Percentiles rank a stretch among this genome's conserved stretches.
These are phyloP conservation scores for Penicillium fuscoglaucum DNA, from an alignment of 2,329 filamentous ascomycete genomes.

Conservation along the genomic window DNA sequence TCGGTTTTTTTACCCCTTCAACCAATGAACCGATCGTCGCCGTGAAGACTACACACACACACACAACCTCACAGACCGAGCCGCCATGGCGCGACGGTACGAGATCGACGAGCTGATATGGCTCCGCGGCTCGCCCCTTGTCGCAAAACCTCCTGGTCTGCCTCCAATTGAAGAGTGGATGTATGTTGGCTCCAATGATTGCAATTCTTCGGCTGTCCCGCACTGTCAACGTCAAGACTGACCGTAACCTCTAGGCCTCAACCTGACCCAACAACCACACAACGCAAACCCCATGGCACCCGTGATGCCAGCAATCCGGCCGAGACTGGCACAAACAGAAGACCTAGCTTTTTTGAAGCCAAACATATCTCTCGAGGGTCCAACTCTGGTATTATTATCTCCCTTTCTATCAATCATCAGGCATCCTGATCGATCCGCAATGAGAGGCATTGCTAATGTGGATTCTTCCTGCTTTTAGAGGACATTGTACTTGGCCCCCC, in stretches of 20 bases:
- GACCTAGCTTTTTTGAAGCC: conserved; percentile 45
- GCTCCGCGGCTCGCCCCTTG: conserved; percentile 79
- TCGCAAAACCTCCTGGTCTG: conserved; percentile 73
- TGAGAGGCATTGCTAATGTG: conserved; percentile 19
- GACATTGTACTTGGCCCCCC: conserved; percentile 85
- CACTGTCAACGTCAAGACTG: conserved; percentile 19
- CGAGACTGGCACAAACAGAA: conserved; percentile 36
- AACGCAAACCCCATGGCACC: conserved; percentile 39
- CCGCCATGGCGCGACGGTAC: conserved; percentile 61
- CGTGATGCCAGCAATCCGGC: conserved; percentile 39
- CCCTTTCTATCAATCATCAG: conserved; percentile 7
- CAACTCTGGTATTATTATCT: conserved; percentile 46
- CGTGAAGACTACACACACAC: conserved; percentile 27
- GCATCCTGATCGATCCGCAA: background rate
- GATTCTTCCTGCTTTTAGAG: conserved; percentile 52
- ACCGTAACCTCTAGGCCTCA: conserved; percentile 38
- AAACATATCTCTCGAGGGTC: conserved; percentile 51
- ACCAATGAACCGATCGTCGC: conserved; percentile 35
- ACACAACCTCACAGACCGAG: conserved; percentile 26
- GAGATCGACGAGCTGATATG: conserved; percentile 72
- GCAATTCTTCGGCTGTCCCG: conserved; percentile 11
- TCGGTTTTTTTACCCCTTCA: conserved; percentile 9
- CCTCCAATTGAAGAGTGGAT: conserved; percentile 94
- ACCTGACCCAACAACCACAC: conserved; percentile 41
- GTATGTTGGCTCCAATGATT: conserved; percentile 52